Evolutionary conservation across 73 alveolate species (phyloP), one percentile per base, ranked within the genome.

Genomic region (Durusdinium trenchii): DNA sequence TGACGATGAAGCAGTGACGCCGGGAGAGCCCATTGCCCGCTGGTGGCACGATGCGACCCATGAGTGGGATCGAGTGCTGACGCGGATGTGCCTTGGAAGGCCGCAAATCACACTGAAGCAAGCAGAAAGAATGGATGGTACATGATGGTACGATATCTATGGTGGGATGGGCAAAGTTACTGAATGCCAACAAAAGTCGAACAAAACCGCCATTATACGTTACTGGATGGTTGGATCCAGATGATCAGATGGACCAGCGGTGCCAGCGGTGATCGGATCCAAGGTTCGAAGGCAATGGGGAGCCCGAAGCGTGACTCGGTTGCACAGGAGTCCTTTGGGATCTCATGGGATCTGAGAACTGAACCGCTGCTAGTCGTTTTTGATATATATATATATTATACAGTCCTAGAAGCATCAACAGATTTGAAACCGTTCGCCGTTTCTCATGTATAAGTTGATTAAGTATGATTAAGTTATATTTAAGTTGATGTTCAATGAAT

Each of bases 211-310:
- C n/a, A n/a, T n/a, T n/a, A n/a, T n/a, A n/a, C n/a, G n/a, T n/a
- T n/a, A n/a, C n/a, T n/a, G n/a, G n/a, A n/a, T n/a, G n/a, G n/a
- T n/a, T n/a, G n/a, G n/a, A 1, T 60, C 1, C 3, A 60, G 73
- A 32, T 60, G 30, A 60, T 32, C 73, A 60, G 30, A 16, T 57
- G 12, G 69, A 16, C 32, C 12, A 12, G 69, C 69, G 69, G 69
- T 57, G 69, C 32, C 69, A 16, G 12, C 69, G 32, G 48, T 18
- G 46, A 69, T 36, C 30, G 42, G 43, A 54, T 50, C 38, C 23
- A 38, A 91, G 98, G 98, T 91, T 91, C 43, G 98, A 91, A 48
- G 83, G 98, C 98, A 91, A 91, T n/a, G 98, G 98, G 35, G 98
- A 91, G 73, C 98, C 98, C 45, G 6, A 50, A 4, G 84, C 98